A percentile compares a stretch with the other conserved stretches of the same genome.
Evolutionary conservation across 177 flowering plant species (phyloP).

Genomic region (Tripterygium wilfordii): DNA sequence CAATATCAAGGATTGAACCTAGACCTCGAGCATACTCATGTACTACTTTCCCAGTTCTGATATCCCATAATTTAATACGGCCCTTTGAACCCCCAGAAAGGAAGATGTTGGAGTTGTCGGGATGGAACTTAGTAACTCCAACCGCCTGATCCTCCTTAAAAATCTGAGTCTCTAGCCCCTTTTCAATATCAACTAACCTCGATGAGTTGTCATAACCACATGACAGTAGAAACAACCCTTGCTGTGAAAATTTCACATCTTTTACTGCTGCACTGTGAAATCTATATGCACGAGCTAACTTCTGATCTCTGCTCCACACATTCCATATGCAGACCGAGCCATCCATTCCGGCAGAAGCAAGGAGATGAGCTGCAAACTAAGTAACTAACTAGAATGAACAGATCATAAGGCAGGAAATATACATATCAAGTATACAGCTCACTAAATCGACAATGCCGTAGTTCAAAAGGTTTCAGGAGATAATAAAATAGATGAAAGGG

Average conservation of each 20-base stretch:
- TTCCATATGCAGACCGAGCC: slow-evolving; percentile 72
- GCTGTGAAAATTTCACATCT: slow-evolving; percentile 76
- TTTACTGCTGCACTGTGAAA: slow-evolving; percentile 77
- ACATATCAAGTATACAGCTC: no score
- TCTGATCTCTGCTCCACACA: slow-evolving; percentile 70
- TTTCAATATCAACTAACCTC: slow-evolving; percentile 75
- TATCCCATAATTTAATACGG: slow-evolving; percentile 68
- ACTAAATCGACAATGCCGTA: no score
- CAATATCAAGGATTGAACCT: slow-evolving; percentile 83
- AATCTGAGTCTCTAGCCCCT: slow-evolving; percentile 52
- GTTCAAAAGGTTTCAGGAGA: background rate
- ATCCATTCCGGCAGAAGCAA: slow-evolving; percentile 98
- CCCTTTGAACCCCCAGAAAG: slow-evolving; percentile 88
- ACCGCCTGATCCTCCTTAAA: slow-evolving; percentile 77
- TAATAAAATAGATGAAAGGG: background rate
- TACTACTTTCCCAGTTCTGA: slow-evolving; percentile 55
- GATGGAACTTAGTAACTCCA: slow-evolving; percentile 69
- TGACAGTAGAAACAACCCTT: slow-evolving; percentile 71
- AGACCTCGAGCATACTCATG: slow-evolving; percentile 59
- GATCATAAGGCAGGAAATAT: slow-evolving; percentile 12
- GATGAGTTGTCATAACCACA: slow-evolving; percentile 88
- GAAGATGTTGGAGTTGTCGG: slow-evolving; percentile 59
- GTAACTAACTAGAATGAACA: slow-evolving; percentile 27
- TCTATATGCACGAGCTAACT: slow-evolving; percentile 44
- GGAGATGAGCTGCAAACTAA: slow-evolving; percentile 82